Base-by-base conservation (phyloP, 2,329 filamentous ascomycete genomes). In the Diaporthe batatas region DNA sequence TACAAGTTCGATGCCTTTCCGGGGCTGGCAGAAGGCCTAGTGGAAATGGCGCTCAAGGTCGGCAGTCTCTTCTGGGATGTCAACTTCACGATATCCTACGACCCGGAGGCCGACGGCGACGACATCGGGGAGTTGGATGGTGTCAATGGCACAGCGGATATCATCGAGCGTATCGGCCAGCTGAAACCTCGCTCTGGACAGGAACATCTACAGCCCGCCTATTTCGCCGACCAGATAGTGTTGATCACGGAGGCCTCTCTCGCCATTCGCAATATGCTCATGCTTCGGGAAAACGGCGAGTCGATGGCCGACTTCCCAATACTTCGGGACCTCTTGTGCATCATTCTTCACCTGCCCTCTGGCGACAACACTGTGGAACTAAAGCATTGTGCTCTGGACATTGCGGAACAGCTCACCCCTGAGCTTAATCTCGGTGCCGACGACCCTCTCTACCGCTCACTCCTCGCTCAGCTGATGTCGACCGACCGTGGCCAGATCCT, bases 211-310 rank as follows among this genome's bases (percentile, higher is more conserved):
- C 90, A 95, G 75, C 90, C 94, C 0, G 90, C 90, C 39, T 87
- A 91, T 7, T 94, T 93, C 76, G 87, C 90, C 18, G 91, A 95
- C 75, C 86, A 89, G 54, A 86, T 98, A 74, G 89, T 93, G 16
- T 90, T 94, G 76, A 88, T 97, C 75, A 96, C 93, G 32, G 95
- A 98, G 82, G 95, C 96, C 2, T 91, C 93, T 25, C 85, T 98
- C 59, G 95, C 97, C 23, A 87, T 98, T 55, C 91, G 96, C 68
- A 99, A 99, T 81, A 98, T 99, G 95, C 92, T 95, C n/a, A 93
- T 97, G 82, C 86, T 98, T 25, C 90, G 92, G 29, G 95, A 98
- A 75, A 99, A 99, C 79, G 96, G 96, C 0, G 84, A 88, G 32
- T 96, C 95, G 80, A 88, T 97, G 78, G 89, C 94, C 6, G 91